Evolutionary conservation across 352 stramenopile species (phyloP).

Genomic region (Lagenidium sp.): DNA sequence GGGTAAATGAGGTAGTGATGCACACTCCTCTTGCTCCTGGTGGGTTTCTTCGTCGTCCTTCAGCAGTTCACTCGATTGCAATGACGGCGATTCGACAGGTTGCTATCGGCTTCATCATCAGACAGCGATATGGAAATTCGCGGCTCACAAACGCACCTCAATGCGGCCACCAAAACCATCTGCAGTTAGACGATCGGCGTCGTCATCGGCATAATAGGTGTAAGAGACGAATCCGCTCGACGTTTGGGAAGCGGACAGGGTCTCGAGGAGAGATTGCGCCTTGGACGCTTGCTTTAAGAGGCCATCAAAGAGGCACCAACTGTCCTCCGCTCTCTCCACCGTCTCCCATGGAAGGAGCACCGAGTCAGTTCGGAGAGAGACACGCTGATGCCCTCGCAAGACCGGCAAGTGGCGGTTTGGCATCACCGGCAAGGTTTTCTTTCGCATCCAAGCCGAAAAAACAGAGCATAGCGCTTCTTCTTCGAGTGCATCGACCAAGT

Average conservation of each 20-base stretch:
- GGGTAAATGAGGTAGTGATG: background rate
- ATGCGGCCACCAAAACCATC: slow-evolving; percentile 10
- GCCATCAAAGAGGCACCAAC: slow-evolving; percentile 1
- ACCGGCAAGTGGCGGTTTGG: slow-evolving; percentile 23
- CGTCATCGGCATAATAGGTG: slow-evolving; percentile 5
- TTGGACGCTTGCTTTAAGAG: background rate
- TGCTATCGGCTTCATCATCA: too few species aligned
- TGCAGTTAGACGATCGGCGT: background rate
- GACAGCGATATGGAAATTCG: too few species aligned
- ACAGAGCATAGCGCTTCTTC: slow-evolving; percentile 10
- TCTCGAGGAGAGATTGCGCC: slow-evolving; percentile 9
- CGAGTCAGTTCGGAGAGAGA: slow-evolving; percentile 29
- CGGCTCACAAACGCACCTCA: too few species aligned
- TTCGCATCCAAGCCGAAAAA: slow-evolving; percentile 41
- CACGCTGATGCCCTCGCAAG: slow-evolving; percentile 36
- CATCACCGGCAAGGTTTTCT: slow-evolving; percentile 35
- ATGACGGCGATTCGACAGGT: too few species aligned
- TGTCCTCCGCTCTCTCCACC: background rate
- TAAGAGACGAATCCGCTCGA: slow-evolving; percentile 1
- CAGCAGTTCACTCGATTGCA: too few species aligned
- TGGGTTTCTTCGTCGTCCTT: too few species aligned
- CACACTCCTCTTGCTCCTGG: background rate
- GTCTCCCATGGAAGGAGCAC: slow-evolving; percentile 29
- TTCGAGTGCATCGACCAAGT: background rate
- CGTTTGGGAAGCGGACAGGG: slow-evolving; percentile 6